These are phyloP conservation scores for Colletotrichum tofieldiae DNA, from an alignment of 2,329 filamentous ascomycete species.

Conservation along the genomic window DNA sequence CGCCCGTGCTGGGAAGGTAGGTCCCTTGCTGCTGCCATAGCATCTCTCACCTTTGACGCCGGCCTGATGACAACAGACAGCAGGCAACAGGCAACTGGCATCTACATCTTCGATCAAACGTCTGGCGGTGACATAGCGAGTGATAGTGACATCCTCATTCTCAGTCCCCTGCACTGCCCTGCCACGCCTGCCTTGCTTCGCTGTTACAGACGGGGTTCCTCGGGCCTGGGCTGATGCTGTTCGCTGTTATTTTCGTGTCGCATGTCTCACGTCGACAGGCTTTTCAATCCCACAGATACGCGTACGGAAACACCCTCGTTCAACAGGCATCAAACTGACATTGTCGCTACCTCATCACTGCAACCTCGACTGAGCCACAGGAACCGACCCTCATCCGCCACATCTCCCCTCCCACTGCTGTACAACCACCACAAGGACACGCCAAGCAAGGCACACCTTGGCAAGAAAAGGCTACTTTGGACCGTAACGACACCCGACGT, in stretches of 20 bases:
- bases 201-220: background rate
- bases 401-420: background rate
- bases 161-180: background rate
- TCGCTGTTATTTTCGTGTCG: background rate
- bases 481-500: conserved; percentile 31
- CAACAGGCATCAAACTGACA: background rate
- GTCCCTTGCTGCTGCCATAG: background rate
- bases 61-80: background rate
- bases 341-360: background rate
- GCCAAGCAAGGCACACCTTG: conserved; percentile 13
- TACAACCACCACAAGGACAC: background rate
- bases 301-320: background rate
- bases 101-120: background rate
- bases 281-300: background rate
- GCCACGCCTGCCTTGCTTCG: background rate
- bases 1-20: no score
- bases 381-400: background rate
- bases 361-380: conserved; percentile 3
- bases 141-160: background rate
- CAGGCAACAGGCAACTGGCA: background rate
- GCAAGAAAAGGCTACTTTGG: conserved; percentile 22
- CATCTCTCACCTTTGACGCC: background rate
- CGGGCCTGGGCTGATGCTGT: conserved; percentile 3
- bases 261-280: background rate
- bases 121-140: background rate